phyloP scores from a whole-genome alignment of 345 rosid species.

The Murraya paniculata region DNA sequence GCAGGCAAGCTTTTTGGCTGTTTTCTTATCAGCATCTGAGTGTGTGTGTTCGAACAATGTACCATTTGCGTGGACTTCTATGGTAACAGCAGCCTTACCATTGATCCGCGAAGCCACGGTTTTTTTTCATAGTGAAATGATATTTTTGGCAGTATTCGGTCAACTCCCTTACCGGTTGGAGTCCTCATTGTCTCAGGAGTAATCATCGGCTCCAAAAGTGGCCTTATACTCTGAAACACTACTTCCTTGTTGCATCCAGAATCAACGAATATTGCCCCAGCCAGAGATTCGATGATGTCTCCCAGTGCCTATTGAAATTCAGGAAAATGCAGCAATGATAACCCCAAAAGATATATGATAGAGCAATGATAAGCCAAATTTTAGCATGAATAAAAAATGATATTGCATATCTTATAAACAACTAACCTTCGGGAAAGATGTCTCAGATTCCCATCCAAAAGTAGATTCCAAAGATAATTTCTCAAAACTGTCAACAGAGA shows the following conservation, averaged over 20 bases:
- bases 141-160: conserved; percentile 49
- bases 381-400: neutral
- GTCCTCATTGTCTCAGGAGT: conserved; percentile 60
- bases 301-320: conserved; percentile 63
- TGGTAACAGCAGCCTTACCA: conserved; percentile 28
- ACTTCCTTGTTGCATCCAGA: conserved; percentile 60
- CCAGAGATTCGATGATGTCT: conserved; percentile 82
- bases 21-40: conserved; percentile 39
- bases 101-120: conserved; percentile 5
- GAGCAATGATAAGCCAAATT: neutral
- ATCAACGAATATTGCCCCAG: conserved; percentile 84
- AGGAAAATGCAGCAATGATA: neutral
- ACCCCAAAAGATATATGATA: neutral
- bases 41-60: conserved; percentile 30
- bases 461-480: conserved; percentile 32
- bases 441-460: conserved; percentile 80
- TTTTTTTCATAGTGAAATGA: conserved; percentile 27
- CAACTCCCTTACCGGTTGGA: conserved; percentile 68
- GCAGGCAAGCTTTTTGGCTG: conserved; percentile 59
- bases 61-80: conserved; percentile 60
- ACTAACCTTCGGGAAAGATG: conserved; percentile 82
- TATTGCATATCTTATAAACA: neutral
- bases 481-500: conserved; percentile 30
- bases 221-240: conserved; percentile 61
- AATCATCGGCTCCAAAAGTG: conserved; percentile 67